Percentiles rank a stretch among this genome's conserved stretches.
phyloP scores from a whole-genome alignment of 2,329 filamentous ascomycete species.

The Zalaria obscura region DNA sequence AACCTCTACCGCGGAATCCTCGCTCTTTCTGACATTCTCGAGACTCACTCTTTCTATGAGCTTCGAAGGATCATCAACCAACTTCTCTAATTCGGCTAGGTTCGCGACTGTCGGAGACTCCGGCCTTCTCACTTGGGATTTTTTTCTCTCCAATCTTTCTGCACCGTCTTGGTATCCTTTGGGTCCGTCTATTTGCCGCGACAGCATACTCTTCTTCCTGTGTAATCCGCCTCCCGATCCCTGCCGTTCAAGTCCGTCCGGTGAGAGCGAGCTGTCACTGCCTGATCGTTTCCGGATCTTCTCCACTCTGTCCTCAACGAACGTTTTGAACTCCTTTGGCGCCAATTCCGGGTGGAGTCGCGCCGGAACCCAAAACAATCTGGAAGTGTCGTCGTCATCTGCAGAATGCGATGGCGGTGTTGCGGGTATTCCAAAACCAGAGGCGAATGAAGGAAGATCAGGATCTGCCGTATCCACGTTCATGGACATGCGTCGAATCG shows the following conservation, averaged over 20 bases:
- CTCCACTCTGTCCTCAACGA: conserved; percentile 84
- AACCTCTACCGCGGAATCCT: conserved; percentile 23
- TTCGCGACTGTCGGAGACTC: conserved; percentile 48
- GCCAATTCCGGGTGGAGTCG: conserved; percentile 88
- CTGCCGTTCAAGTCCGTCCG: conserved; percentile 42
- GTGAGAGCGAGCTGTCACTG: conserved; percentile 46
- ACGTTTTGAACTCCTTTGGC: conserved; percentile 91
- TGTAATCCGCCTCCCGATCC: conserved; percentile 47
- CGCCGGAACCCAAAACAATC: conserved; percentile 91
- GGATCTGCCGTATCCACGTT: conserved; percentile 61
- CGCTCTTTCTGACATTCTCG: conserved; percentile 27
- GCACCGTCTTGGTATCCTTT: conserved; percentile 71
- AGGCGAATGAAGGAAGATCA: conserved; percentile 60
- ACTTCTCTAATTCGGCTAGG: conserved; percentile 55
- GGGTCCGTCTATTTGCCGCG: conserved; percentile 71
- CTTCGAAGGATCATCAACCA: conserved; percentile 66
- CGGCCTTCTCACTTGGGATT: conserved; percentile 33
- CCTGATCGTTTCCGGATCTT: conserved; percentile 75
- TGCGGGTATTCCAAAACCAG: conserved; percentile 44
- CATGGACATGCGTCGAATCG: conserved; percentile 86
- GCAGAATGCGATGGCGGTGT: conserved; percentile 55
- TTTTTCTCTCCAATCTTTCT: conserved; percentile 61
- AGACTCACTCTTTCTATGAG: conserved; percentile 58
- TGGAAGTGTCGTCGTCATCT: conserved; percentile 76
- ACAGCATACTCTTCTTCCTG: conserved; percentile 92